Percentiles rank a stretch among this genome's conserved stretches.
phyloP scores from a whole-genome alignment of 1,284 basidiomycete genomes.

The Limonomyces culmigenus region DNA sequence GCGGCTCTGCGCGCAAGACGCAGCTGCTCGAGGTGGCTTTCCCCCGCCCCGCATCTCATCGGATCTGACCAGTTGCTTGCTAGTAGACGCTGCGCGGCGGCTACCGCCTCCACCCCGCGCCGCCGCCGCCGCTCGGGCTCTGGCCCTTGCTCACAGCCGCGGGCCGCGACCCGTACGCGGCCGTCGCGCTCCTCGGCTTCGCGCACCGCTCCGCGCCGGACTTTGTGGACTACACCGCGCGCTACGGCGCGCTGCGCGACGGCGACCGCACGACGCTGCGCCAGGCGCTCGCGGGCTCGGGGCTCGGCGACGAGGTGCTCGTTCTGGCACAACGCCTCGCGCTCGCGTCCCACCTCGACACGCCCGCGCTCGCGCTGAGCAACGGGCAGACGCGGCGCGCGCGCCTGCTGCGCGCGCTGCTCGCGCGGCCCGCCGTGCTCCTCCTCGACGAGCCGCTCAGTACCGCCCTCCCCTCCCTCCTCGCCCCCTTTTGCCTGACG shows the following conservation, averaged over 20 bases:
- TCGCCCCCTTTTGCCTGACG: conserved; percentile 4
- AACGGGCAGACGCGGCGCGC: conserved; percentile 89
- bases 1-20: conserved; percentile 32
- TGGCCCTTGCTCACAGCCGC: conserved; percentile 47
- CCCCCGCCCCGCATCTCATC: conserved; percentile 2
- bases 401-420: conserved; percentile 65
- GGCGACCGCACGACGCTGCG: conserved; percentile 62
- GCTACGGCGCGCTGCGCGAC: conserved; percentile 76
- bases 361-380: conserved; percentile 71
- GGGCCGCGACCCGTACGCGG: conserved; percentile 26
- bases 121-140: conserved; percentile 42
- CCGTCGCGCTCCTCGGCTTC: conserved; percentile 58
- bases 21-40: conserved; percentile 39
- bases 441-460: conserved; percentile 78
- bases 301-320: conserved; percentile 14
- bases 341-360: conserved; percentile 47
- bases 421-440: conserved; percentile 54
- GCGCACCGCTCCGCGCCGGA: conserved; percentile 49
- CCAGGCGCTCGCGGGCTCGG: conserved; percentile 42
- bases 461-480: conserved; percentile 19
- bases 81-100: conserved; percentile 8
- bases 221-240: conserved; percentile 86
- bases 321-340: conserved; percentile 32
- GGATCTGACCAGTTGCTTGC: not conserved
- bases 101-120: conserved; percentile 20